These are phyloP conservation scores for Didymella lethalis DNA, from an alignment of 2,329 filamentous ascomycete species.

Conservation along the genomic window DNA sequence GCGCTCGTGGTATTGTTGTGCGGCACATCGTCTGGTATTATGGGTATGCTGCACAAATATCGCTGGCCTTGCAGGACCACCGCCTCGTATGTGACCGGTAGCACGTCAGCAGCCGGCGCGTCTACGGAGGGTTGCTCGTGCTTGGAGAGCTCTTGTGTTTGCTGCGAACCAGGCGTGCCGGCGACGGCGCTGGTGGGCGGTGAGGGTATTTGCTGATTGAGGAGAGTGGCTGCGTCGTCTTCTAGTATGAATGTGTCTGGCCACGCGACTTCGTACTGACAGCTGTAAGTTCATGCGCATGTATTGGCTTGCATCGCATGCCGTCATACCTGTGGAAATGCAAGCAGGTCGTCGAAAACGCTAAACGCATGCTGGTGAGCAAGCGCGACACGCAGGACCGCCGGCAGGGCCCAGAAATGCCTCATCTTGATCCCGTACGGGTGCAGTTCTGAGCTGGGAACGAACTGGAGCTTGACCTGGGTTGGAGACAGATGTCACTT, in stretches of 20 bases:
- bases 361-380: slow-evolving; percentile 73
- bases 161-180: slow-evolving; percentile 40
- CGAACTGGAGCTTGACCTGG: slow-evolving; percentile 3
- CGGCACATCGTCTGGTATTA: slow-evolving; percentile 64
- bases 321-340: slow-evolving; percentile 78
- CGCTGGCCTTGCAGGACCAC: slow-evolving; percentile 74
- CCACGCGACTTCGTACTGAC: slow-evolving; percentile 81
- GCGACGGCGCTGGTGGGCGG: slow-evolving; percentile 38
- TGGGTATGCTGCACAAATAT: slow-evolving; percentile 86
- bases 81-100: slow-evolving; percentile 69
- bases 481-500: slow-evolving; percentile 47
- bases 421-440: slow-evolving; percentile 46
- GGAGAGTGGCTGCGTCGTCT: slow-evolving; percentile 69
- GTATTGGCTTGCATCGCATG: background rate
- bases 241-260: slow-evolving; percentile 76
- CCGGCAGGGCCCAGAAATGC: slow-evolving; percentile 58
- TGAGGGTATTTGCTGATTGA: slow-evolving; percentile 50
- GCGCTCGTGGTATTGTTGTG: slow-evolving; percentile 71
- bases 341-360: slow-evolving; percentile 86
- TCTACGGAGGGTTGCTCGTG: slow-evolving; percentile 32
- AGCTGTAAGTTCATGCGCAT: slow-evolving; percentile 19
- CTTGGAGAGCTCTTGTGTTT: slow-evolving; percentile 49
- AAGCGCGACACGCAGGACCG: slow-evolving; percentile 57
- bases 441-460: slow-evolving; percentile 1
- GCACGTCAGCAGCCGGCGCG: slow-evolving; percentile 28